Evolutionary conservation across 441 rosid species (phyloP).

Genomic region (Erysimum pusillum): DNA sequence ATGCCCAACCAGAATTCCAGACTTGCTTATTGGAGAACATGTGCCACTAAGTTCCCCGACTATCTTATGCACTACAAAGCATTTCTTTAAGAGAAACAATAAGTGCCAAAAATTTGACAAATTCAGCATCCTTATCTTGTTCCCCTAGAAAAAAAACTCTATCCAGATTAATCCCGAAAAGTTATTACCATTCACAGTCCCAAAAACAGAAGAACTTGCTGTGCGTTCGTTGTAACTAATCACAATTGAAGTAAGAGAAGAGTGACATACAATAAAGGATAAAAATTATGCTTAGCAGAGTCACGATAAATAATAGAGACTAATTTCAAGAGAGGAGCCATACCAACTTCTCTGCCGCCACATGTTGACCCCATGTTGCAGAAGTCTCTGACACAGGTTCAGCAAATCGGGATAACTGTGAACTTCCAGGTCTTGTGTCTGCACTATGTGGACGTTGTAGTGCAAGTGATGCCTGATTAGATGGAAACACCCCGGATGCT

Average conservation of each 20-base stretch:
- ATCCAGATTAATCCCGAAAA: conserved; percentile 14
- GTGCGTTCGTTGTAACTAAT: conserved; percentile 24
- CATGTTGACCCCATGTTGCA: conserved; percentile 63
- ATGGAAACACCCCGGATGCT: conserved; percentile 84
- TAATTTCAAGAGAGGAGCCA: conserved; percentile 32
- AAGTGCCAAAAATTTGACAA: neutral
- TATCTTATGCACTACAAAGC: conserved; percentile 22
- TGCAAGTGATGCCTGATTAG: conserved; percentile 73
- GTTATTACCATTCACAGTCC: conserved; percentile 4
- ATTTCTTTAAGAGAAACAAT: conserved; percentile 19
- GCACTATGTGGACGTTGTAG: conserved; percentile 96
- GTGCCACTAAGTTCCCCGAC: conserved; percentile 24
- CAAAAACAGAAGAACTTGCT: conserved; percentile 20
- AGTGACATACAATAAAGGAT: conserved; percentile 17
- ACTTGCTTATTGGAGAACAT: conserved; percentile 19
- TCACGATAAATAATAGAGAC: conserved; percentile 7
- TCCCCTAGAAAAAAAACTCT: conserved; percentile 18
- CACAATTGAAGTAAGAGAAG: too few relatives aligned
- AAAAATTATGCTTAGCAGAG: conserved; percentile 14
- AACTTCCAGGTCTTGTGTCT: conserved; percentile 98
- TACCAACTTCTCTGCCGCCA: conserved; percentile 75
- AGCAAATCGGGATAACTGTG: conserved; percentile 96
- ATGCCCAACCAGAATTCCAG: conserved; percentile 21
- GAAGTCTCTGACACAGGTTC: conserved; percentile 77
- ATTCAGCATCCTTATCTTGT: conserved; percentile 10